These are phyloP conservation scores for Trichomonas tenax DNA, from an alignment of 208 protist genomes.

Conservation along the genomic window DNA sequence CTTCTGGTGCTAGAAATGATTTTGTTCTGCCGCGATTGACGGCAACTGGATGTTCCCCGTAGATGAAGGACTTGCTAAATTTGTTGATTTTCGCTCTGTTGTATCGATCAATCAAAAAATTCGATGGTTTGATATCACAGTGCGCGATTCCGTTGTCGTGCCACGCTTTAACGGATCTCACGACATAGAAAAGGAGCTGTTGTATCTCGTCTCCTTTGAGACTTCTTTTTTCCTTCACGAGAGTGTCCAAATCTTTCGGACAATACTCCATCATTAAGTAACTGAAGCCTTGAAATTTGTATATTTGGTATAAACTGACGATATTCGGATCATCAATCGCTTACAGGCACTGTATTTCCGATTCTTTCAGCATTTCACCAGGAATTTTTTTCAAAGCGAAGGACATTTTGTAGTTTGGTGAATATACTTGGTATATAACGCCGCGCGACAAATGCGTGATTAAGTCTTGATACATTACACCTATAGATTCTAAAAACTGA, in stretches of 20 bases:
- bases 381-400: background rate
- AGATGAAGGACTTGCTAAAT: background rate
- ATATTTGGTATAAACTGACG: background rate
- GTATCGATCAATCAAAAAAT: background rate
- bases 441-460: background rate
- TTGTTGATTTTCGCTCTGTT: background rate
- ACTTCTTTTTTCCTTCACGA: background rate
- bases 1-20: background rate
- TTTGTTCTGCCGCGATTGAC: background rate
- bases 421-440: background rate
- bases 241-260: background rate
- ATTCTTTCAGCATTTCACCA: background rate
- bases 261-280: background rate
- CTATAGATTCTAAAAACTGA: background rate
- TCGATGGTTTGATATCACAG: background rate
- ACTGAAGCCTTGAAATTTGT: background rate
- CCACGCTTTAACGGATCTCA: background rate
- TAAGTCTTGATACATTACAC: background rate
- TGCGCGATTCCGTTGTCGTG: background rate
- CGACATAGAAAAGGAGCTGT: background rate
- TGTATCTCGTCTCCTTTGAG: background rate
- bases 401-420: background rate
- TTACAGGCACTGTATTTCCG: background rate
- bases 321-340: background rate
- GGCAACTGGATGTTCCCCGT: background rate